Evolutionary conservation across 2,329 filamentous ascomycete species (phyloP).

Genomic region (Scedosporium dehoogii): DNA sequence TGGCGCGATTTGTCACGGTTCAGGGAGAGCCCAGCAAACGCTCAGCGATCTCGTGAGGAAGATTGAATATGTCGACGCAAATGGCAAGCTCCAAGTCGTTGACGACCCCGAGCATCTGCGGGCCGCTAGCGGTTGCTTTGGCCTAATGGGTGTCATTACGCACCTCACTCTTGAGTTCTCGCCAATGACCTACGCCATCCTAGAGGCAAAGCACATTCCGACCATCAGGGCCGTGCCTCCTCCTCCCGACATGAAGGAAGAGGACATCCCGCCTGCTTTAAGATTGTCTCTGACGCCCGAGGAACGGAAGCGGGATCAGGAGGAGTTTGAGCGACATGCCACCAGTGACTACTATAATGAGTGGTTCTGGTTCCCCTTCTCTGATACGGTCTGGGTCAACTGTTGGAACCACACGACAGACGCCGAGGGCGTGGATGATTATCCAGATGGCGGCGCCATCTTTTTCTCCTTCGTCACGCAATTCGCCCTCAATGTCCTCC

Average conservation of each 20-base stretch:
- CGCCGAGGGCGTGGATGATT: slow-evolving; percentile 20
- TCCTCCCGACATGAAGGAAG: slow-evolving; percentile 16
- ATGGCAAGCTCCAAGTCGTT: slow-evolving; percentile 29
- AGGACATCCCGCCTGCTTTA: slow-evolving; percentile 27
- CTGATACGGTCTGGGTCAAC: slow-evolving; percentile 33
- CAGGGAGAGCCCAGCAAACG: slow-evolving; percentile 30
- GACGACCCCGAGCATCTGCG: slow-evolving; percentile 25
- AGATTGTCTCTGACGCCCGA: slow-evolving; percentile 20
- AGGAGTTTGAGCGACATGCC: slow-evolving; percentile 26
- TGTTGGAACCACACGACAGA: slow-evolving; percentile 30
- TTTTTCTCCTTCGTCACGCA: slow-evolving; percentile 21
- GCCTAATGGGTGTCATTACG: slow-evolving; percentile 36
- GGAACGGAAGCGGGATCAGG: slow-evolving; percentile 22
- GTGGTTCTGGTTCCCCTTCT: slow-evolving; percentile 42
- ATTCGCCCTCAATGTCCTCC: slow-evolving; percentile 14
- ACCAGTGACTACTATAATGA: slow-evolving; percentile 33
- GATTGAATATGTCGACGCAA: slow-evolving; percentile 37
- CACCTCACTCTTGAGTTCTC: slow-evolving; percentile 37
- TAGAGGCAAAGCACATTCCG: slow-evolving; percentile 31
- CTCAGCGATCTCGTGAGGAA: slow-evolving; percentile 33
- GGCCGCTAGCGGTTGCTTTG: slow-evolving; percentile 34
- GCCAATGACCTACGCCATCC: slow-evolving; percentile 35
- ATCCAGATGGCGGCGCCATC: slow-evolving; percentile 21
- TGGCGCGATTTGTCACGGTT: slow-evolving; percentile 35
- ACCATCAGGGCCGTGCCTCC: slow-evolving; percentile 33